Evolutionary conservation across 108 stramenopile species (phyloP).

Genomic region (Nannochloropsis gaditana): DNA sequence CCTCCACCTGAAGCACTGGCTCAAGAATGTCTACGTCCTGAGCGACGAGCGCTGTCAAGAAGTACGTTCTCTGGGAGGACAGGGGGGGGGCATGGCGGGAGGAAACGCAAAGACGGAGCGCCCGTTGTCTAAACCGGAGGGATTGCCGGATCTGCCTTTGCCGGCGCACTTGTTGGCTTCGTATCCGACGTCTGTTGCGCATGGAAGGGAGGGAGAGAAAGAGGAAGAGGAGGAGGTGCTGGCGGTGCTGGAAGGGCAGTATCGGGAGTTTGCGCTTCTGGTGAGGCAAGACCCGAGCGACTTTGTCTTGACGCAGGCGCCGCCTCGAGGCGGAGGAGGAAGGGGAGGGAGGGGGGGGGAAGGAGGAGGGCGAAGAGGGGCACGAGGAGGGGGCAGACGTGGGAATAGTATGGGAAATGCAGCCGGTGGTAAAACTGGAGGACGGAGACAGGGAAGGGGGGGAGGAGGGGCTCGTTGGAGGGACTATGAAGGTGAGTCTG

Average conservation of each 20-base stretch:
- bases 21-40: constrained; percentile 34
- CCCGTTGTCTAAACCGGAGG: background rate
- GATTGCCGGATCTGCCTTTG: background rate
- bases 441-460: background rate
- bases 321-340: background rate
- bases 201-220: background rate
- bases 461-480: background rate
- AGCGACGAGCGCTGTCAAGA: constrained; percentile 27
- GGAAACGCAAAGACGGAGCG: background rate
- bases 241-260: background rate
- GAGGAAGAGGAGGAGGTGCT: constrained; percentile 14
- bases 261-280: background rate
- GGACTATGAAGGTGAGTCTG: background rate
- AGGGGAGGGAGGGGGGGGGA: background rate
- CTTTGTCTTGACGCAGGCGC: background rate
- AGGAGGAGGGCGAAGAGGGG: background rate
- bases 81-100: background rate
- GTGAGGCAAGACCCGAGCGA: background rate
- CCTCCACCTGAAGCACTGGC: constrained; percentile 36
- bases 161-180: background rate
- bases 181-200: background rate
- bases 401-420: background rate
- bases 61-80: background rate
- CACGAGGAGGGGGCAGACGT: background rate
- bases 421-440: background rate